Evolutionary conservation across 108 stramenopile genomes (phyloP), one percentile per base, ranked within the genome.

Genomic region (Nitzschia putrida): DNA sequence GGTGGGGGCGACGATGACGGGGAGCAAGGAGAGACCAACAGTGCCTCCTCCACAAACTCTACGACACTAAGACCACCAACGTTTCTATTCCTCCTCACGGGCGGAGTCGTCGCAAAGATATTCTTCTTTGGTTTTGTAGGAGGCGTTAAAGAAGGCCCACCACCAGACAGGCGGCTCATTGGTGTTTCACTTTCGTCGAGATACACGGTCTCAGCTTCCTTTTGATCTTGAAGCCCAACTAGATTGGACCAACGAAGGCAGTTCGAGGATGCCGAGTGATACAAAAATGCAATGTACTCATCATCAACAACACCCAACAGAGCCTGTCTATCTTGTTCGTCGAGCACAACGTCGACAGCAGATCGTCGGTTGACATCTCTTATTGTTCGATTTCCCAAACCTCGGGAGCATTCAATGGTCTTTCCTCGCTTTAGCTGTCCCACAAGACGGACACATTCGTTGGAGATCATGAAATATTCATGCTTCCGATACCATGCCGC

Each of bases 201-300:
- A 44, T 44, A 16, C 12, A 38, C 58, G 1, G 29, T 14, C 7
- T 45, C 61, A 10, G 61, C 61, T 45, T 21, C 61, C 21, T 43
- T 41, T 63, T 47, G 61, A 45, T 63, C 61, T 63, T 14, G 22
- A 45, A 63, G 61, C 0, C 44, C 61, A 44, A 63, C 21, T 2
- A 21, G 18, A 45, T 3, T 44, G 7, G 61, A 41, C 61, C 61
- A 63, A 3, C 43, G 61, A 21, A 44, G 42, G 11, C 6, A 21
- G 24, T 42, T 45, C 10, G 61, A 44, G 61, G 38, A 44, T 10
- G 10, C 61, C 14, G 43, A 16, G 22, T 47, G 61, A 38, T 63
- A 63, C n/a, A 63, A 10, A 8, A 14, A 39, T 2, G 61, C 61
- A 24, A 63, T 63, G 39, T 25, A 3, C 16, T 59, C 34, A 7